Evolutionary conservation across 306 rosid genomes (phyloP).

Genomic region (Neltuma alba): DNA sequence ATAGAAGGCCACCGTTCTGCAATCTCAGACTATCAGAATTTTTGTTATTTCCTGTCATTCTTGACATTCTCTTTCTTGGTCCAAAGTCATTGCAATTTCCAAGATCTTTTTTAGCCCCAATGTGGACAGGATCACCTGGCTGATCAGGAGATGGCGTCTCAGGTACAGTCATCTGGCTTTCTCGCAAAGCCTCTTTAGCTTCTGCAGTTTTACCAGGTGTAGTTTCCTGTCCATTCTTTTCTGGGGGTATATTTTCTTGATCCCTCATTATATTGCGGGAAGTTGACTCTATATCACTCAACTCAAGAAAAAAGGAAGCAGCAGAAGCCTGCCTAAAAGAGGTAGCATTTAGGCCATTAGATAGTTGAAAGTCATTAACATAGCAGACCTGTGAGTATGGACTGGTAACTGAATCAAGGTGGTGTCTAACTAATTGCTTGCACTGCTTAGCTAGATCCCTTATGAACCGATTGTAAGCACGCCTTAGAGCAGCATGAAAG

Average conservation of each 20-base stretch:
- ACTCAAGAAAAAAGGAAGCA: conserved; percentile 62
- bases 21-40: conserved; percentile 45
- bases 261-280: conserved; percentile 51
- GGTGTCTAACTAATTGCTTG: conserved; percentile 89
- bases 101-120: conserved; percentile 58
- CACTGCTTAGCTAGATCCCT: conserved; percentile 82
- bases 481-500: conserved; percentile 91
- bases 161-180: conserved; percentile 82
- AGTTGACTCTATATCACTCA: conserved; percentile 63
- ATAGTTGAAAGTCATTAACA: conserved; percentile 61
- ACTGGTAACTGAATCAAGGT: conserved; percentile 93
- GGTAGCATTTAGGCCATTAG: conserved; percentile 49
- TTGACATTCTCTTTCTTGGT: conserved; percentile 66
- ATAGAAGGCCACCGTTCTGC: conserved; percentile 58
- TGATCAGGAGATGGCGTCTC: conserved; percentile 73
- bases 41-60: conserved; percentile 64
- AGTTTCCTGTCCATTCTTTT: conserved; percentile 61
- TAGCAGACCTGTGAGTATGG: conserved; percentile 93
- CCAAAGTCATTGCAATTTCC: conserved; percentile 71
- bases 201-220: conserved; percentile 79
- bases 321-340: conserved; percentile 57
- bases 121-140: conserved; percentile 53
- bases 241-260: conserved; percentile 91
- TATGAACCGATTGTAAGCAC: conserved; percentile 72
- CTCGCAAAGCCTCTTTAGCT: conserved; percentile 63